Evolutionary conservation across 140 eudicot genomes (phyloP).

Genomic region (Ambrosia hybrid): DNA sequence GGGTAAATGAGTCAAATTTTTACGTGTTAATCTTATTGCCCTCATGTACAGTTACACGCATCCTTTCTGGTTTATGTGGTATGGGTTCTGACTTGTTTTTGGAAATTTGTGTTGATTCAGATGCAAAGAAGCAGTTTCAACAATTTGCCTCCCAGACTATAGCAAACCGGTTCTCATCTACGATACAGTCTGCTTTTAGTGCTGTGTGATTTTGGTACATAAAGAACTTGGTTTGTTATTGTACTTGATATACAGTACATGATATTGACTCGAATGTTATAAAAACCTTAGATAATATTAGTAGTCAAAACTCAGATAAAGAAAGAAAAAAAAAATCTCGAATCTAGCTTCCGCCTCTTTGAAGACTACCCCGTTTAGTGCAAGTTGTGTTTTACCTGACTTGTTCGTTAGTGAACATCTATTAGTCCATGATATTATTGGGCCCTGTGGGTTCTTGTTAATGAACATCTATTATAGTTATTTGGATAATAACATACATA

Average conservation of each 20-base stretch:
- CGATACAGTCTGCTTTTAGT: slow-evolving; percentile 82
- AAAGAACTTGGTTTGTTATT: slow-evolving; percentile 22
- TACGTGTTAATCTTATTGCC: neutral
- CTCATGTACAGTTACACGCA: neutral
- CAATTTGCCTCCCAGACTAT: slow-evolving; percentile 92
- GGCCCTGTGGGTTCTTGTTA: neutral
- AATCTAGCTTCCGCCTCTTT: neutral
- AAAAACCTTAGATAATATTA: slow-evolving; percentile 15
- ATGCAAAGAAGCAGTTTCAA: slow-evolving; percentile 99
- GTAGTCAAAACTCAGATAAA: slow-evolving; percentile 5
- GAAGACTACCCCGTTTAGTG: neutral
- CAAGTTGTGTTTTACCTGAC: neutral
- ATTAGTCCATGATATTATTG: no score
- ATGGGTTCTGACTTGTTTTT: slow-evolving; percentile 5
- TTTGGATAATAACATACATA: no score
- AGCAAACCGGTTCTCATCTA: slow-evolving; percentile 70
- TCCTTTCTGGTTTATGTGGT: neutral
- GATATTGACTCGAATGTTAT: slow-evolving; percentile 11
- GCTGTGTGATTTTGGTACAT: slow-evolving; percentile 53
- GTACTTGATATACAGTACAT: slow-evolving; percentile 28
- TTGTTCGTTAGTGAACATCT: neutral
- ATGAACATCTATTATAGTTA: no score
- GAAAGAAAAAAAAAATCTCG: neutral
- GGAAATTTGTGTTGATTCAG: slow-evolving; percentile 44
- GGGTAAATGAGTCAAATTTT: neutral